Evolutionary conservation across 768 basidiomycete genomes (phyloP), one percentile per base, ranked within the genome.

Genomic region (Auriscalpium orientale): DNA sequence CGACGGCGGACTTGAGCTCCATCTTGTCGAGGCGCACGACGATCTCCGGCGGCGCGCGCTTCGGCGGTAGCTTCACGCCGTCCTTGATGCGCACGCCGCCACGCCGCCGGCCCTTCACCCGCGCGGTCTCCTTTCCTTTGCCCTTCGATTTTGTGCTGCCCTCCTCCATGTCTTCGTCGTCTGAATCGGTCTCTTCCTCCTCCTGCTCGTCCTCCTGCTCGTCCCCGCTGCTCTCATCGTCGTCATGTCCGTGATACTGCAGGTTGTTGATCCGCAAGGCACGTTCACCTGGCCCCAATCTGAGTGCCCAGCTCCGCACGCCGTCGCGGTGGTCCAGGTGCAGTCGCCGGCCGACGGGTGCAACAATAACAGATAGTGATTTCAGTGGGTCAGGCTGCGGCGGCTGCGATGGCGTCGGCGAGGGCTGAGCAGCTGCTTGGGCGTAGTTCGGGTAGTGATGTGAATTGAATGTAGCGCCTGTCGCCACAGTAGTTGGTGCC

Each of bases 271-370:
- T 66, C 55, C 76, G 67, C 16, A 91, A 52, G 3, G 74, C 76
- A 3, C 76, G 76, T 64, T 91, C 90, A 9, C 75, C 77, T 1
- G 73, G 72, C 10, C 74, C 72, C 36, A 91, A 74, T 48, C 83
- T 76, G 67, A 89, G 72, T 4, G 81, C 80, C 90, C 90, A 91
- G 37, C 71, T 80, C 64, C 78, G 81, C 49, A 91, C 90, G 4
- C 89, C 87, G 52, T 89, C 86, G 45, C 75, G 75, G 54, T 82
- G 71, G 62, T 89, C 83, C 34, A 92, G 71, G 34, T 71, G 71
- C 40, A 91, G 68, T 18, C 71, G 71, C 43, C 90, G 75, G 34
- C 79, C 83, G 10, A 69, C 71, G 11, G 89, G 89, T 49, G 82
- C 65, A 63, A 56, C 64, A 36, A 63, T 60, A 46, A 64, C 56